These are phyloP conservation scores for Colletotrichum somersetense DNA, from an alignment of 2,329 filamentous ascomycete species.

Conservation along the genomic window DNA sequence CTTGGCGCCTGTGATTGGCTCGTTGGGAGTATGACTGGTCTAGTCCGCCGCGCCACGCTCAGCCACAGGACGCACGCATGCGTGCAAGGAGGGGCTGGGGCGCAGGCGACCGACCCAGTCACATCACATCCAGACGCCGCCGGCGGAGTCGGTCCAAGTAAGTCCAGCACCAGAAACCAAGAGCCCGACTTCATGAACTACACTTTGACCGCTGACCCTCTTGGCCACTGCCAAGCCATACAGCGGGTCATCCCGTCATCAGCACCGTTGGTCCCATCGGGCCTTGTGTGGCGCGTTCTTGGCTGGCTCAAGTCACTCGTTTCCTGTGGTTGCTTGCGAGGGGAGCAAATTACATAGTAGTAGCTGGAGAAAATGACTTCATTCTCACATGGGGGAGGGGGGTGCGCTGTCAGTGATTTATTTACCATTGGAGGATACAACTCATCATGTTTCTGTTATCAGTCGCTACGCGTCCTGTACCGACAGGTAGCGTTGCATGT, in stretches of 20 bases:
- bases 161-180: not conserved
- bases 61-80: not conserved
- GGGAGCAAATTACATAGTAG: too few species aligned
- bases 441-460: not conserved
- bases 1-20: not conserved
- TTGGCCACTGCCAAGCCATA: constrained; percentile 18
- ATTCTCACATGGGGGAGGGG: not conserved
- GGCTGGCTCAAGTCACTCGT: constrained; percentile 2
- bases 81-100: not conserved
- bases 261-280: constrained; percentile 19
- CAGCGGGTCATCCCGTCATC: constrained; percentile 30
- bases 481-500: not conserved
- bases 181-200: not conserved
- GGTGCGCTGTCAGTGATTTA: not conserved
- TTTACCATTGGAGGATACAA: not conserved
- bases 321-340: not conserved
- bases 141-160: too few species aligned
- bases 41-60: not conserved
- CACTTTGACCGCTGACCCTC: not conserved
- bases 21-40: not conserved
- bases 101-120: not conserved
- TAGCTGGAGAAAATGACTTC: not conserved
- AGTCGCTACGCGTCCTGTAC: not conserved
- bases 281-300: not conserved
- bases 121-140: too few species aligned